Conservation (phyloP, 2,329 filamentous ascomycete genomes). For the Fusarium cicatricum region DNA sequence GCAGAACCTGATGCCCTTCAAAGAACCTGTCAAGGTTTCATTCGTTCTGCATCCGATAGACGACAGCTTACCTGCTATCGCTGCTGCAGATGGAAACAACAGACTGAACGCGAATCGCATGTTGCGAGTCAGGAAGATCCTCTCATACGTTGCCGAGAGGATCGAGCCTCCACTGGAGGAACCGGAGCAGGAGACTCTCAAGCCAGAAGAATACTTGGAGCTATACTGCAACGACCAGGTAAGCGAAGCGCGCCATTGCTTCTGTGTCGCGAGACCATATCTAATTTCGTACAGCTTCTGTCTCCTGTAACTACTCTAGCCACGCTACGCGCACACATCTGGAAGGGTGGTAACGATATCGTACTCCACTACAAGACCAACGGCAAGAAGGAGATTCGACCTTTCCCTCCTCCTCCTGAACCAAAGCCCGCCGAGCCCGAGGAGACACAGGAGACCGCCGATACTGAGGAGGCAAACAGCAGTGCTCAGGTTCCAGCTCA, state of each 20-base stretch:
- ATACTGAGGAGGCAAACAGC: constrained; percentile 26
- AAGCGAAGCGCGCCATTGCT: constrained; percentile 45
- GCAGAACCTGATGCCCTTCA: constrained; percentile 80
- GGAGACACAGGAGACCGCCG: constrained; percentile 26
- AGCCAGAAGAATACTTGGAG: constrained; percentile 92
- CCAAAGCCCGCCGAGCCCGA: constrained; percentile 34
- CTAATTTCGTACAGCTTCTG: constrained; percentile 60
- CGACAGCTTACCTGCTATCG: constrained; percentile 72
- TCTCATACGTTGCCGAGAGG: constrained; percentile 89
- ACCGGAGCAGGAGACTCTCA: constrained; percentile 66
- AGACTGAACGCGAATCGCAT: constrained; percentile 96
- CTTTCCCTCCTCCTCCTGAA: constrained; percentile 38
- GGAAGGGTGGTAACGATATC: constrained; percentile 95
- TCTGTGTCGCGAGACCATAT: neutral
- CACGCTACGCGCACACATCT: constrained; percentile 88
- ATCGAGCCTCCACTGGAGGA: constrained; percentile 77
- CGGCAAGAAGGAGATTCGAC: constrained; percentile 73
- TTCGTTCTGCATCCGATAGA: constrained; percentile 88
- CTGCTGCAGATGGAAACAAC: constrained; percentile 81
- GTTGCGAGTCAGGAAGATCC: constrained; percentile 93
- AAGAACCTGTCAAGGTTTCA: constrained; percentile 96
- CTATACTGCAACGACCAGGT: constrained; percentile 94
- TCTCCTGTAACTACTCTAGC: constrained; percentile 90
- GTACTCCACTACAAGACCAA: constrained; percentile 91
- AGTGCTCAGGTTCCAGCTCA: constrained; percentile 18